Conservation (phyloP, 1,284 basidiomycete species). For the Athelia psychrophila region DNA sequence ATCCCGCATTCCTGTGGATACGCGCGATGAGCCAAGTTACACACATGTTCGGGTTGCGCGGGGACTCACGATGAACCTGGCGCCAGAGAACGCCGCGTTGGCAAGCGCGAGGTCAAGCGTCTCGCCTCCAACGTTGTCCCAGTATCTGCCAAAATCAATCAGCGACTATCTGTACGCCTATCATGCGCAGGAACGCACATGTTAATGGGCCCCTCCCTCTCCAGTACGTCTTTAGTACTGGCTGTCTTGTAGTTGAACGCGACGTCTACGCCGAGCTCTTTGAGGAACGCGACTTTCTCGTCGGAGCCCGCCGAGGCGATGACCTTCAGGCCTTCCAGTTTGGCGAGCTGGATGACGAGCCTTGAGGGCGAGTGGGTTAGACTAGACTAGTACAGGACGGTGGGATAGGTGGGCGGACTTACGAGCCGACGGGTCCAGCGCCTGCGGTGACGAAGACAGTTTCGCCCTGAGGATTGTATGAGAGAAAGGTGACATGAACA, state of each 20-base stretch:
- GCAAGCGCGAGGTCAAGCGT: constrained; percentile 34
- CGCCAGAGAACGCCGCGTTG: constrained; percentile 38
- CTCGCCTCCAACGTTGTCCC: constrained; percentile 51
- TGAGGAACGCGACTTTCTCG: constrained; percentile 56
- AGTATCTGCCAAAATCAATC: constrained; percentile 23
- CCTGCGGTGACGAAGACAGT: constrained; percentile 53
- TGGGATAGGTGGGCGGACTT: no score
- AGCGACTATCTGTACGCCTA: background rate
- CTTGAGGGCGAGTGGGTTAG: background rate
- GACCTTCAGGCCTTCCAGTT: constrained; percentile 52
- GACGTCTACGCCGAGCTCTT: constrained; percentile 50
- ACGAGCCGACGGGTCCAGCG: constrained; percentile 31
- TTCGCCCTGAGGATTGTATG: constrained; percentile 33
- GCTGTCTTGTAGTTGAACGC: constrained; percentile 58
- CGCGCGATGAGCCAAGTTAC: no score
- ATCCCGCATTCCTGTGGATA: constrained; percentile 28
- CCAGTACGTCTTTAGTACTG: constrained; percentile 40
- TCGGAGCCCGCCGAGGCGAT: constrained; percentile 61
- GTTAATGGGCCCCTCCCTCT: constrained; percentile 43
- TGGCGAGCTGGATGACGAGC: constrained; percentile 44
- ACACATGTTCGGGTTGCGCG: constrained; percentile 16
- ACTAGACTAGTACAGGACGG: background rate
- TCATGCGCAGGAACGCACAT: constrained; percentile 26
- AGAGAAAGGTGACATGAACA: constrained; percentile 4
- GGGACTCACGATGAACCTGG: constrained; percentile 56